Base-by-base conservation (phyloP, 192 early-diverging fungal genomes). In the Linnemannia elongata region DNA sequence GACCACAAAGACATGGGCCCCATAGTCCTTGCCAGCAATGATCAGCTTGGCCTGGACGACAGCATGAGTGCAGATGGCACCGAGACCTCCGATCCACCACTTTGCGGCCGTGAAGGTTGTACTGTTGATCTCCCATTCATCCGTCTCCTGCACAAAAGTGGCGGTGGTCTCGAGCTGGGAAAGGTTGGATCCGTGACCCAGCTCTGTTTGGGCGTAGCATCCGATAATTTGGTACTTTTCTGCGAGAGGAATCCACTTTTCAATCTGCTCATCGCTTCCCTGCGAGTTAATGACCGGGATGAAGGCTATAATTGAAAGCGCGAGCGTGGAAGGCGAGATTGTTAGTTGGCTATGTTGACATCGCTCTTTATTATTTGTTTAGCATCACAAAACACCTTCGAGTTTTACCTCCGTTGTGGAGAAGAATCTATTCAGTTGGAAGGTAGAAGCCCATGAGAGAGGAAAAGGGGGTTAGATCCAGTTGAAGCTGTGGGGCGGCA, bases 101-200 rank as follows among this genome's bases (percentile, higher is more conserved):
- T 94, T 94, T 17, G 90, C 79, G 12, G 88, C 90, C 9, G 96
- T 95, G 66, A 97, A 90, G 49, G 89, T 90, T 15, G 97, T 96
- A 60, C 93, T 93, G 87, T 97, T 93, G 72, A 97, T 91, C 77
- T 96, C 97, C 78, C 96, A 97, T 88, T 97, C 95, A 76, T 97
- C 93, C 6, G 96, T 96, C 80, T 95, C 95, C 8, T 93, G 92
- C 68, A 95, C 89, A 66, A 92, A 96, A 0, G 96, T 96, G 57
- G 96, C 96, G 1, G 95, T 96, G 18, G 97, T 97, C 87, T 97
- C 97, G 41, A 97, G 91, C 4, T 94, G 94, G 89, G 96, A 94
- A 27, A 97, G 92, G 69, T 97, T 97, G 39, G 94, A 81, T 35
- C 85, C 80, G 45, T 89, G 89, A 33, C 95, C 94, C 35, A 96